Evolutionary conservation across 768 basidiomycete species (phyloP).

Genomic region (Suillus luteus): DNA sequence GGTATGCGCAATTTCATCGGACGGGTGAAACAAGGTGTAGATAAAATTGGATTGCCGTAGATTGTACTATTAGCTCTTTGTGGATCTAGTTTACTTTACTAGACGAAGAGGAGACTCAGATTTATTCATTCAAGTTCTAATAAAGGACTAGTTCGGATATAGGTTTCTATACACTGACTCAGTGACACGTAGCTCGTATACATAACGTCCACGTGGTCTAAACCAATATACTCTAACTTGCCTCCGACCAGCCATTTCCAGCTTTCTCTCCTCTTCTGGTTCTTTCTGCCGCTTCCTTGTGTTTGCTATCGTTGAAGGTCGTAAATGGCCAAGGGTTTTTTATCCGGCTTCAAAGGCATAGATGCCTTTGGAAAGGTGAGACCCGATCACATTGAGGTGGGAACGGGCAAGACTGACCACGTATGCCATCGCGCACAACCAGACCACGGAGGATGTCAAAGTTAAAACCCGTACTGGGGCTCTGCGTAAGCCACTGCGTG

Average conservation of each 20-base stretch:
- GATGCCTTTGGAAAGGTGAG: conserved; percentile 99
- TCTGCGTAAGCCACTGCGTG: conserved; percentile 57
- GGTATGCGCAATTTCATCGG: conserved; percentile 86
- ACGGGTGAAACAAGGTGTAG: conserved; percentile 86
- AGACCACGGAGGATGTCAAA: conserved; percentile 99
- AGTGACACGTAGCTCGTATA: conserved; percentile 28
- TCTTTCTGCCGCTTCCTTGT: conserved; percentile 13
- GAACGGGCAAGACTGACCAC: conserved; percentile 13
- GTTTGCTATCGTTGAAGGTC: conserved; percentile 23
- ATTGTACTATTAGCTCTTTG: background rate
- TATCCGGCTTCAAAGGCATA: conserved; percentile 81
- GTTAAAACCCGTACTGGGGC: conserved; percentile 96
- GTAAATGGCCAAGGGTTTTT: conserved; percentile 76
- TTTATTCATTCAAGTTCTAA: background rate
- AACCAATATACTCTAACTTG: background rate
- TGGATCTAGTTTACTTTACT: background rate
- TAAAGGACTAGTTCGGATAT: conserved; percentile 1
- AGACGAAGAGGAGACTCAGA: background rate
- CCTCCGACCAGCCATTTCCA: conserved; percentile 7
- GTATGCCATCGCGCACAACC: conserved; percentile 9
- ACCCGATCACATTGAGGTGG: conserved; percentile 7
- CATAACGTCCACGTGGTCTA: conserved; percentile 22
- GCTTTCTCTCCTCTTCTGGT: conserved; percentile 16
- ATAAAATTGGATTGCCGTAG: conserved; percentile 46
- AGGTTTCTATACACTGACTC: background rate